These are phyloP conservation scores for Boletus bicolor DNA, from an alignment of 768 basidiomycete species.

Conservation along the genomic window DNA sequence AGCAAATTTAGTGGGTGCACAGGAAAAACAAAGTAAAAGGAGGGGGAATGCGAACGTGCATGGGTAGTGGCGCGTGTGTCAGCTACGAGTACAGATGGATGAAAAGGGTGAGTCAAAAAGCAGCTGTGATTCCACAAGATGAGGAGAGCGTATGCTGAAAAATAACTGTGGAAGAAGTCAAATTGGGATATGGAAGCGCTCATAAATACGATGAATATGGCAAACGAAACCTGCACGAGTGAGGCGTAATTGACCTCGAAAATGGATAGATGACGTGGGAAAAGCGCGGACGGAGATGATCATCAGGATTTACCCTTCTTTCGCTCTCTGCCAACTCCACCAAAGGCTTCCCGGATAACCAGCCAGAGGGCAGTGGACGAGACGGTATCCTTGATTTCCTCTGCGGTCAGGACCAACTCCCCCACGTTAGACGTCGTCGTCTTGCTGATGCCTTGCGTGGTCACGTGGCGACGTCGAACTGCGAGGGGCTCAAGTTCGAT, in stretches of 20 bases:
- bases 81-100: constrained; percentile 25
- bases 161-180: constrained; percentile 3
- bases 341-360: constrained; percentile 89
- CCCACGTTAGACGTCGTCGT: constrained; percentile 22
- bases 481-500: constrained; percentile 64
- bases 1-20: constrained; percentile 14
- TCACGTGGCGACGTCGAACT: constrained; percentile 48
- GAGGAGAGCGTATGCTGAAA: neutral
- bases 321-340: constrained; percentile 77
- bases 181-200: constrained; percentile 10
- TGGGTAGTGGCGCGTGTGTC: constrained; percentile 9
- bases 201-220: constrained; percentile 16
- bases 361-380: constrained; percentile 89
- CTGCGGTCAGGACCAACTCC: constrained; percentile 66
- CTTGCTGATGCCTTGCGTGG: constrained; percentile 24
- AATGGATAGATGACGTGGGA: constrained; percentile 16
- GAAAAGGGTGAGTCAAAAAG: constrained; percentile 7
- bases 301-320: constrained; percentile 69
- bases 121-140: constrained; percentile 3
- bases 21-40: neutral
- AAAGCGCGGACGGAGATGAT: neutral
- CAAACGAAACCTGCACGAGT: constrained; percentile 6
- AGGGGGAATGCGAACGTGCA: constrained; percentile 2
- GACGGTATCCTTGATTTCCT: constrained; percentile 92
- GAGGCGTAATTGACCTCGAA: constrained; percentile 10